Conservation (phyloP, 2,329 filamentous ascomycete genomes). For the Neoscytalidium dimidiatum region DNA sequence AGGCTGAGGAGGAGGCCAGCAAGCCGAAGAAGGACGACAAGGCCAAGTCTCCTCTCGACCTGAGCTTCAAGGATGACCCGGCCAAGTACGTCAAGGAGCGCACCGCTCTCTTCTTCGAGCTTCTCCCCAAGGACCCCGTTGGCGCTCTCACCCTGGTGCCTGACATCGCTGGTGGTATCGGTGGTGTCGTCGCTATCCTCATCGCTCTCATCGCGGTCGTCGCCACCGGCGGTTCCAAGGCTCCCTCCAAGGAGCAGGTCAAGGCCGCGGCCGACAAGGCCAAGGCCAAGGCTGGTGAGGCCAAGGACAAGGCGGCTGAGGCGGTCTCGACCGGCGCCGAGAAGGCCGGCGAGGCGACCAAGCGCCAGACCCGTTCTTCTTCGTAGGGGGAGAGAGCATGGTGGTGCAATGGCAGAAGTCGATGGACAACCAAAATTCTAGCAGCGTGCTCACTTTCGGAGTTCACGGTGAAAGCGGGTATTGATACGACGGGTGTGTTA, state of each 20-base stretch:
- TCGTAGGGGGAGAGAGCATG: constrained; percentile 30
- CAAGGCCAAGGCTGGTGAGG: constrained; percentile 68
- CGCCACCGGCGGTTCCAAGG: constrained; percentile 63
- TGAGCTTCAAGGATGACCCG: constrained; percentile 90
- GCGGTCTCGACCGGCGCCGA: constrained; percentile 63
- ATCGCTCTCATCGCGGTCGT: constrained; percentile 70
- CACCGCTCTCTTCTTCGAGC: constrained; percentile 83
- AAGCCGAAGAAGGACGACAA: constrained; percentile 73
- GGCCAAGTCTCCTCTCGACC: constrained; percentile 70
- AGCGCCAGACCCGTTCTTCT: constrained; percentile 55
- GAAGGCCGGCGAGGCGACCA: constrained; percentile 71
- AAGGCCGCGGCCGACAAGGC: constrained; percentile 74
- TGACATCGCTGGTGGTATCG: constrained; percentile 82
- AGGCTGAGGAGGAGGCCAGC: constrained; percentile 73
- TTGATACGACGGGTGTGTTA: constrained; percentile 3
- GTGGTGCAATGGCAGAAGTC: not conserved
- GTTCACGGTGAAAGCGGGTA: not conserved
- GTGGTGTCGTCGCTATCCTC: constrained; percentile 68
- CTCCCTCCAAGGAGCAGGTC: constrained; percentile 64
- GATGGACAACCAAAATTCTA: not conserved
- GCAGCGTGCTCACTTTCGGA: constrained; percentile 9
- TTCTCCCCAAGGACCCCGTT: constrained; percentile 80
- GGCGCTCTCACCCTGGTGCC: constrained; percentile 87
- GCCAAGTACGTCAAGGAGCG: constrained; percentile 88
- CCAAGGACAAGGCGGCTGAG: constrained; percentile 71